Evolutionary conservation across 371 early-diverging fungal genomes (phyloP), one percentile per base, ranked within the genome.

Genomic region (Mycotypha africana): DNA sequence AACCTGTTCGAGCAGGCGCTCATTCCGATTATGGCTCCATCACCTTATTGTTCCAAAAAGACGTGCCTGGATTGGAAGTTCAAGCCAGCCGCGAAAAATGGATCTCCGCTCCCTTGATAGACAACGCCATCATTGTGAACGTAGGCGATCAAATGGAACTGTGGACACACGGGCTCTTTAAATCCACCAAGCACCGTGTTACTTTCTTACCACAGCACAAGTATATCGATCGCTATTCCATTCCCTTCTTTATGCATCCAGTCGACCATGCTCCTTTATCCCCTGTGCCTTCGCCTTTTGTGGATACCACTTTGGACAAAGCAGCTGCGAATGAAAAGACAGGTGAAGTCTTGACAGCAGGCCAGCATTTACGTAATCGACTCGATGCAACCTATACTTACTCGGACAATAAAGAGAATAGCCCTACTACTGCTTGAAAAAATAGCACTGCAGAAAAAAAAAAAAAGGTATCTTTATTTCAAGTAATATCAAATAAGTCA

Each of bases 1-100:
- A 72, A 16, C 48, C 65, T n/a, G 76, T 79, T 17, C 47, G 81
- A 30, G 85, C 85, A 7, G 85, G 54, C 40, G 72, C 70, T 41
- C 81, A 83, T 36, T 74, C 82, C 2, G 88, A 88, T 56, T 88
- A 86, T 52, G 90, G 90, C 10, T 74, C 79, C 1, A 56, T 86
- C 37, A 88, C 90, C 2, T 51, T 89, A 11, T 53, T 88, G 41
- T 84, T 86, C 56, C 86, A 86, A 63, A 76, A 78, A 51, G 79
- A 84, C 37, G 72, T 80, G 23, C 75, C 77, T 10, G 90, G 90
- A 11, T 67, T 89, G 6, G 84, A 89, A 47, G 71, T 71, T 1
- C 76, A 76, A 43, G 67, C 74, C 1, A 63, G 66, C 24, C 64
- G 76, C 15, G 50, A 58, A 5, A 56, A 70, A 17, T 89, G 84